Base-by-base conservation (phyloP, 2,329 filamentous ascomycete genomes). In the Exophiala calicioides region DNA sequence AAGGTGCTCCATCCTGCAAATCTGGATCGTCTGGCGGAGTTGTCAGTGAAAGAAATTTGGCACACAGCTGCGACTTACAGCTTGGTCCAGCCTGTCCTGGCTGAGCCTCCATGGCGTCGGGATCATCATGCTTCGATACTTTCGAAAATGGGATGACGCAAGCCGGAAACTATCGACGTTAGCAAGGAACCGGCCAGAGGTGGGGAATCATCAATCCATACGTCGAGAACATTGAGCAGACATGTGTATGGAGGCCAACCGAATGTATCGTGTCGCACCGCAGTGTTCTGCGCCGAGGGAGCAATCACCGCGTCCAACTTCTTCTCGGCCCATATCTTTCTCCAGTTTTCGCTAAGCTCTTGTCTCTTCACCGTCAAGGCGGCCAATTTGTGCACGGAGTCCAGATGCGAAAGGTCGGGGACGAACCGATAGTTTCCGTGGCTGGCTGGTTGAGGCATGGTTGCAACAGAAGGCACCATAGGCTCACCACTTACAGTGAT, bases 161-260 rank as follows among this genome's bases (percentile, higher is more conserved):
- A 27, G 52, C 49, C 10, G 55, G 55, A 37, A 50, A 55, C 53
- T 56, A 19, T 19, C 5, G 24, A 45, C 9, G 43, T 47, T 31
- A 47, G 41, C 30, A 35, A 6, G 20, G 7, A 10, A 15, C 15
- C 9, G 24, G n/a, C 4, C 36, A 10, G 15, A 23, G 7, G 6
- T 23, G 16, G 16, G 9, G 6, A 3, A 20, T 5, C 16, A 10
- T n/a, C 5, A 30, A 8, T 16, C 65, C 73, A 63, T 56, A 74
- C 75, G 60, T 80, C 74, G 3, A 80, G 54, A 6, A 79, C 16
- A 48, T 81, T 82, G 59, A 70, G 70, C 21, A 80, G 50, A 13
- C 71, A 58, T 0, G 78, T 80, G 59, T 73, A 81, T 7, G 53
- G 39, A n/a, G 51, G 51, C 44, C 45, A 52, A 1, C 44, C 41